phyloP scores from a whole-genome alignment of 2,329 filamentous ascomycete species.

The Aspergillus latus region DNA sequence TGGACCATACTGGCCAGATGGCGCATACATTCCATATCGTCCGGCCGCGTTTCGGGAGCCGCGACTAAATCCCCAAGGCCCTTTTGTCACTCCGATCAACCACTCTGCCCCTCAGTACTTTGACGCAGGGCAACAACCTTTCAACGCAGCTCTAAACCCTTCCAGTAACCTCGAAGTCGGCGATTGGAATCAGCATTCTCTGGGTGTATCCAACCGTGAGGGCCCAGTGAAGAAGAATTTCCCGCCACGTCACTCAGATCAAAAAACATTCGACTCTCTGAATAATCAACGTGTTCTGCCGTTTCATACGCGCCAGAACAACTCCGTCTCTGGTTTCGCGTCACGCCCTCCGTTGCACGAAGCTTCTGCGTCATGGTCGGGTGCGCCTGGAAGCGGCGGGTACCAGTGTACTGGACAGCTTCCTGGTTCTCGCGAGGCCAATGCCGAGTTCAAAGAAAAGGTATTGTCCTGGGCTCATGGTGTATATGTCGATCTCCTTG shows the following conservation, averaged over 20 bases:
- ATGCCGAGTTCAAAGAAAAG: slow-evolving; percentile 64
- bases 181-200: slow-evolving; percentile 34
- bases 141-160: slow-evolving; percentile 29
- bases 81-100: slow-evolving; percentile 25
- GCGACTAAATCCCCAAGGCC: slow-evolving; percentile 38
- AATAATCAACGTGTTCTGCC: slow-evolving; percentile 30
- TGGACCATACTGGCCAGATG: slow-evolving; percentile 64
- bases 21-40: slow-evolving; percentile 60
- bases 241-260: slow-evolving; percentile 39
- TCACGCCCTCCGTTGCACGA: slow-evolving; percentile 25
- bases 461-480: slow-evolving; percentile 68
- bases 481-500: slow-evolving; percentile 69
- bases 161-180: slow-evolving; percentile 29
- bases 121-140: slow-evolving; percentile 31
- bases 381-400: slow-evolving; percentile 19
- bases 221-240: slow-evolving; percentile 36
- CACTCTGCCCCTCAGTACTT: slow-evolving; percentile 28
- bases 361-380: slow-evolving; percentile 29
- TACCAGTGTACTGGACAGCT: slow-evolving; percentile 26
- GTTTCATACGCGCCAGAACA: slow-evolving; percentile 28
- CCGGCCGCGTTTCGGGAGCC: slow-evolving; percentile 58
- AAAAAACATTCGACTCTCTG: slow-evolving; percentile 30
- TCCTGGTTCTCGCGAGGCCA: slow-evolving; percentile 30
- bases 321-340: slow-evolving; percentile 22
- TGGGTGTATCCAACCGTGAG: slow-evolving; percentile 30